A percentile compares a stretch with the other conserved stretches of the same genome.
Conservation (phyloP, 345 rosid genomes). For the Moricandia arvensis region DNA sequence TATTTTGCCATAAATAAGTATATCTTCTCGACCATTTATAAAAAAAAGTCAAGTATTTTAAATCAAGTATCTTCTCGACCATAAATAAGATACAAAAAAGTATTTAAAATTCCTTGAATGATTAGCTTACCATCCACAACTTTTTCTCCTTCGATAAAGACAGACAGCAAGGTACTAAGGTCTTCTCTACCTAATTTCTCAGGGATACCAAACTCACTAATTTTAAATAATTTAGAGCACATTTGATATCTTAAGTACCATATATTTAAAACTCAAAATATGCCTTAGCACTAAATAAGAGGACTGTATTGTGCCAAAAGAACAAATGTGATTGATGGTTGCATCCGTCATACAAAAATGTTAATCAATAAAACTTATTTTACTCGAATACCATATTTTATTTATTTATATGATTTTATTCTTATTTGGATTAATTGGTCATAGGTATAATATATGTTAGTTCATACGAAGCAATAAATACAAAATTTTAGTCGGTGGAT, state of each 20-base stretch:
- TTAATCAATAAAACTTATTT: neutral
- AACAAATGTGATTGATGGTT: constrained; percentile 2
- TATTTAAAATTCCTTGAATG: constrained; percentile 25
- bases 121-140: constrained; percentile 39
- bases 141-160: constrained; percentile 26
- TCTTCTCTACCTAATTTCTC: constrained; percentile 31
- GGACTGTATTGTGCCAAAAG: neutral
- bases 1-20: constrained; percentile 16
- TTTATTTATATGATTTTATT: neutral
- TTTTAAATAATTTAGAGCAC: neutral
- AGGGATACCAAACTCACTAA: constrained; percentile 19
- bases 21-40: constrained; percentile 13
- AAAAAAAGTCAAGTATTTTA: no score
- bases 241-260: neutral
- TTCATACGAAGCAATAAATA: neutral
- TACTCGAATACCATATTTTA: neutral
- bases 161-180: constrained; percentile 17
- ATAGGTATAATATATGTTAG: neutral
- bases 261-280: neutral
- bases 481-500: neutral
- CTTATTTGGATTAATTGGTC: neutral
- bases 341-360: neutral
- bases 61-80: constrained; percentile 16
- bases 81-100: neutral
- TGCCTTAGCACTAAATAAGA: neutral